Evolutionary conservation across 495 filamentous ascomycete species (phyloP).

Genomic region (Talaromyces borbonicus): DNA sequence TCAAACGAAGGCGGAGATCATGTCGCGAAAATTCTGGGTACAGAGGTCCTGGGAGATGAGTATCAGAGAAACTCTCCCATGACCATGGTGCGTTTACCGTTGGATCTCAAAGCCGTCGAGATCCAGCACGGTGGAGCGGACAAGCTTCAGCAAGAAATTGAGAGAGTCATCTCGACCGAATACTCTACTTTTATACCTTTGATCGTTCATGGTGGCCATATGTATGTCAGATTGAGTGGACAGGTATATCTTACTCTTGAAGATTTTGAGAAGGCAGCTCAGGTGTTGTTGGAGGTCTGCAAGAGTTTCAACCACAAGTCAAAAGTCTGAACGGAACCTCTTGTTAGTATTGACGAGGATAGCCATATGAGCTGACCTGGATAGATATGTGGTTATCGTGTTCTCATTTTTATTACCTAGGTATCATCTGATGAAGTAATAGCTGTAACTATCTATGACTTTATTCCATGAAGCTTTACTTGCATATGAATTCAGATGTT

Average conservation of each 20-base stretch:
- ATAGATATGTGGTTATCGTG: too few species aligned
- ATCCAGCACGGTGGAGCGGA: slow-evolving; percentile 17
- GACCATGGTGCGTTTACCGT: slow-evolving; percentile 57
- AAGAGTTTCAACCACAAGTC: slow-evolving; percentile 23
- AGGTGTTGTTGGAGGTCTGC: slow-evolving; percentile 46
- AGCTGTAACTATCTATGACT: too few species aligned
- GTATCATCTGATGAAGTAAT: too few species aligned
- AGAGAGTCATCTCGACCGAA: slow-evolving; percentile 39
- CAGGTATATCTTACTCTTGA: slow-evolving; percentile 64
- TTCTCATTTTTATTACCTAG: too few species aligned
- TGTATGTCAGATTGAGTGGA: slow-evolving; percentile 59
- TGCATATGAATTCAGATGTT: too few species aligned
- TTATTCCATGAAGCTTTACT: too few species aligned
- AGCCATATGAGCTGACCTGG: too few species aligned
- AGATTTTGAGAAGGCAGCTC: slow-evolving; percentile 61
- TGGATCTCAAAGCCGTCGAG: slow-evolving; percentile 24
- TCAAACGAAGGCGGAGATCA: slow-evolving; percentile 42
- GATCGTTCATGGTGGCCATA: slow-evolving; percentile 40
- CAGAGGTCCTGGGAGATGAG: slow-evolving; percentile 41
- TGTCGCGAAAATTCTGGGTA: slow-evolving; percentile 51
- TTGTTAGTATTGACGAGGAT: too few species aligned
- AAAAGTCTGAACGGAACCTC: too few species aligned
- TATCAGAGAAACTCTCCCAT: slow-evolving; percentile 32
- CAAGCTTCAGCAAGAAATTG: slow-evolving; percentile 44
- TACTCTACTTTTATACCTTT: slow-evolving; percentile 57